A percentile compares a stretch with the other conserved stretches of the same genome.
Evolutionary conservation across 805 yeast species (phyloP).

Genomic region (Suhomyces kilbournensis): DNA sequence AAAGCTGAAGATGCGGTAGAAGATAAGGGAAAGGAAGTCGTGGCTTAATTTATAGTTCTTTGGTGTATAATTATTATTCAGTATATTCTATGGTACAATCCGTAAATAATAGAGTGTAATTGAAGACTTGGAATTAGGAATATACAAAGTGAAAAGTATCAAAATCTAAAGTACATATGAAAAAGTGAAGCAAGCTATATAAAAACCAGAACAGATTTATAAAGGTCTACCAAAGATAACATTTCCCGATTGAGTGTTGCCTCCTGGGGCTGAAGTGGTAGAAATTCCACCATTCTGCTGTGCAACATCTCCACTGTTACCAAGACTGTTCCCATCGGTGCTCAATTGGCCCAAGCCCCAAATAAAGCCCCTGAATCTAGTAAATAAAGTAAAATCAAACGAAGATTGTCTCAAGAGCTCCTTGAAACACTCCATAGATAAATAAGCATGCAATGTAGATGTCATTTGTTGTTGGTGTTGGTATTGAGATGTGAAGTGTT

Average conservation of each 20-base stretch:
- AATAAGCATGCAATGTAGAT: constrained; percentile 58
- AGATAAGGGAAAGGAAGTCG: constrained; percentile 16
- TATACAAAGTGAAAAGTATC: neutral
- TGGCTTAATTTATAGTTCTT: constrained; percentile 2
- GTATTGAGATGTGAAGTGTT: constrained; percentile 21
- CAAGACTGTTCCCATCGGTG: constrained; percentile 9
- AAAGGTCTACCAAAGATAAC: constrained; percentile 32
- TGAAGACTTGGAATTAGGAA: neutral
- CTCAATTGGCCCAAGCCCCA: constrained; percentile 46
- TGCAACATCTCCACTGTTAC: constrained; percentile 3
- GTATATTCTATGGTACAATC: neutral
- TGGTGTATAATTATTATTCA: constrained; percentile 3
- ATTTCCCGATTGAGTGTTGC: constrained; percentile 14
- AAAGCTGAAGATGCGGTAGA: constrained; percentile 19
- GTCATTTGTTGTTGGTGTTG: constrained; percentile 34
- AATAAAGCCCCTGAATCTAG: constrained; percentile 46
- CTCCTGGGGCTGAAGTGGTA: constrained; percentile 25
- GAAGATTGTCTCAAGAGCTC: constrained; percentile 43
- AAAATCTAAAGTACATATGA: constrained; percentile 4
- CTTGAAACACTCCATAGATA: constrained; percentile 63
- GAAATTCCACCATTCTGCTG: constrained; percentile 5
- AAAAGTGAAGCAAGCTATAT: neutral
- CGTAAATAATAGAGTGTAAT: neutral
- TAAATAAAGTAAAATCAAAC: constrained; percentile 18
- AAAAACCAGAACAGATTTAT: neutral